These are phyloP conservation scores for Wallacemonas sp. DNA, from an alignment of 208 protist genomes.

Conservation along the genomic window DNA sequence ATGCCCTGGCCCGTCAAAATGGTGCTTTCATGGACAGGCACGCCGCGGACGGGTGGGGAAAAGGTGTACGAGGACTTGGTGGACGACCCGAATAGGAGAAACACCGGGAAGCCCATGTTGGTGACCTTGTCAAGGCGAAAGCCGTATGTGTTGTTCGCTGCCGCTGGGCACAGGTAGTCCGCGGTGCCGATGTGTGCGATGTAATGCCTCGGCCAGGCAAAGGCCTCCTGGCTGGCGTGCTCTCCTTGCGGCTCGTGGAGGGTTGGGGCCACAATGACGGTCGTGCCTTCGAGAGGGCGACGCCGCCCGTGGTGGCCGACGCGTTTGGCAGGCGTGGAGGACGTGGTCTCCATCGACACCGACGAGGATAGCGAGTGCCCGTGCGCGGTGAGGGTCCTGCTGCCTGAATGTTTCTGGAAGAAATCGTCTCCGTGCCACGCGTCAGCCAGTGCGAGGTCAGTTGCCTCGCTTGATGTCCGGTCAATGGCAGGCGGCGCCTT, in stretches of 20 bases:
- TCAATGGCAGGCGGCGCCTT: neutral
- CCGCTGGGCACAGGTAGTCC: constrained; percentile 56
- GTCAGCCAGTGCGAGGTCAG: neutral
- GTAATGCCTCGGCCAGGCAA: constrained; percentile 59
- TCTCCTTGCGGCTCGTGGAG: constrained; percentile 20
- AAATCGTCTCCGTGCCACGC: neutral
- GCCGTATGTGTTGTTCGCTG: constrained; percentile 52
- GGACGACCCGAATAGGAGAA: constrained; percentile 59
- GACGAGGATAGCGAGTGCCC: neutral
- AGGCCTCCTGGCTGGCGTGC: constrained; percentile 62
- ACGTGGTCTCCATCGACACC: neutral
- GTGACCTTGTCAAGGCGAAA: constrained; percentile 73
- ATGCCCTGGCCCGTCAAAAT: constrained; percentile 45
- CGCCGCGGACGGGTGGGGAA: constrained; percentile 29
- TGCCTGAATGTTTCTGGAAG: neutral
- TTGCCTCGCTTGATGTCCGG: neutral
- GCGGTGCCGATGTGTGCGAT: constrained; percentile 69
- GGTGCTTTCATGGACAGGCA: constrained; percentile 51
- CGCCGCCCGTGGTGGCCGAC: neutral
- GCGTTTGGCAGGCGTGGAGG: neutral
- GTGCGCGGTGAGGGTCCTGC: neutral
- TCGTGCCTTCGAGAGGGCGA: constrained; percentile 28
- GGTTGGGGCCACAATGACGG: constrained; percentile 35
- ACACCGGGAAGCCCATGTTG: constrained; percentile 65
- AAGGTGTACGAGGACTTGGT: constrained; percentile 40